These are phyloP conservation scores for Diutina rugosa DNA, from an alignment of 1,139 yeast genomes.

Conservation along the genomic window DNA sequence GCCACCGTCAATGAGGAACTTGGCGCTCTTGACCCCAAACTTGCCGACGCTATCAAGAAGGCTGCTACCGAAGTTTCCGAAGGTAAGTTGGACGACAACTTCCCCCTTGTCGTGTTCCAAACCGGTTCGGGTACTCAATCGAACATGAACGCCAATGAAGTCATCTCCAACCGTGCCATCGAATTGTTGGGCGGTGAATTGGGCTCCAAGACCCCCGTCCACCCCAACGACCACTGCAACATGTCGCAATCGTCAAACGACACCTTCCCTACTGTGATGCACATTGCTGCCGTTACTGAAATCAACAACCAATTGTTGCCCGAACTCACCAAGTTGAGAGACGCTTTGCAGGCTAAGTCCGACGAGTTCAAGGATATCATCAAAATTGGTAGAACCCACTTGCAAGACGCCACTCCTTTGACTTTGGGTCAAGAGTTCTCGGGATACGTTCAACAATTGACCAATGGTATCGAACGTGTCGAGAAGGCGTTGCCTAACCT, in stretches of 20 bases:
- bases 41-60: constrained; percentile 73
- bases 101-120: constrained; percentile 97
- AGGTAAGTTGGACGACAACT: constrained; percentile 86
- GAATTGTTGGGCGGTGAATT: constrained; percentile 83
- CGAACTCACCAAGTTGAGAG: constrained; percentile 62
- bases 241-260: constrained; percentile 98
- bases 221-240: constrained; percentile 97
- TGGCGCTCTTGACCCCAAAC: constrained; percentile 71
- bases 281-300: constrained; percentile 94
- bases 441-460: constrained; percentile 88
- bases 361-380: constrained; percentile 79
- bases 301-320: constrained; percentile 68
- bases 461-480: constrained; percentile 81
- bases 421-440: constrained; percentile 97
- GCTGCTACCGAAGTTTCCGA: constrained; percentile 94
- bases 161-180: constrained; percentile 94
- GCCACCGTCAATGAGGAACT: constrained; percentile 79
- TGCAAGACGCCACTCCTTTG: constrained; percentile 97
- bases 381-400: constrained; percentile 97
- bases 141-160: constrained; percentile 98
- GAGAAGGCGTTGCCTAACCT: constrained; percentile 66
- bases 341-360: constrained; percentile 61
- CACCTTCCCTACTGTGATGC: constrained; percentile 99
- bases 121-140: constrained; percentile 98
- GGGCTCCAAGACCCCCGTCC: constrained; percentile 90